phyloP scores from a whole-genome alignment of 768 basidiomycete species.

The Strobilomyces dryophilus region DNA sequence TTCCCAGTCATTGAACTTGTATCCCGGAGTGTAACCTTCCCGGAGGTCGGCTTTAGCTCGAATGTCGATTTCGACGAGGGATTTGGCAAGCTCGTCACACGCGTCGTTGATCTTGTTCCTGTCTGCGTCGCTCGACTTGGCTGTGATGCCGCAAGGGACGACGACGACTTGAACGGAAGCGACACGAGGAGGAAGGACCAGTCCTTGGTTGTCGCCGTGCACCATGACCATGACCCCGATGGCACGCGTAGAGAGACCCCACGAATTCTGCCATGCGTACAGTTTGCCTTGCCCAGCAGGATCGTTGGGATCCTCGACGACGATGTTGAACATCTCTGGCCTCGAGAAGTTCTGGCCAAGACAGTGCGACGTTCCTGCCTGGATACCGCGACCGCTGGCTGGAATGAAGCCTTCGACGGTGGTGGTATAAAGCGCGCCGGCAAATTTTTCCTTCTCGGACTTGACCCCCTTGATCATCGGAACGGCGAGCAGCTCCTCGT shows the following conservation, averaged over 20 bases:
- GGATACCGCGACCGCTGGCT: slow-evolving; percentile 94
- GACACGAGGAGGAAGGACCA: slow-evolving; percentile 96
- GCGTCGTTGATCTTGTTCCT: slow-evolving; percentile 68
- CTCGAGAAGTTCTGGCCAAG: slow-evolving; percentile 98
- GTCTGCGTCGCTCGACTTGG: slow-evolving; percentile 67
- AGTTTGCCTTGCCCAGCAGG: slow-evolving; percentile 61
- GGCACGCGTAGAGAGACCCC: slow-evolving; percentile 94
- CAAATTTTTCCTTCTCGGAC: slow-evolving; percentile 99
- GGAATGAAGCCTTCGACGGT: slow-evolving; percentile 98
- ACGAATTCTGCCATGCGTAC: slow-evolving; percentile 97
- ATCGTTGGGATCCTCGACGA: slow-evolving; percentile 90
- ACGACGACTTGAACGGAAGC: slow-evolving; percentile 89
- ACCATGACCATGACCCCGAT: slow-evolving; percentile 99
- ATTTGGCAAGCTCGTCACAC: slow-evolving; percentile 73
- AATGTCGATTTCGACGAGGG: slow-evolving; percentile 67
- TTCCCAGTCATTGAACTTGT: slow-evolving; percentile 99
- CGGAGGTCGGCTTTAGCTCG: slow-evolving; percentile 87
- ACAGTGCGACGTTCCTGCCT: slow-evolving; percentile 96
- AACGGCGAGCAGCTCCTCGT: slow-evolving; percentile 95
- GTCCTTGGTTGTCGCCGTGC: slow-evolving; percentile 95
- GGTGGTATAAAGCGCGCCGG: slow-evolving; percentile 96
- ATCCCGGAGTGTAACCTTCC: slow-evolving; percentile 97
- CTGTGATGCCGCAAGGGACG: slow-evolving; percentile 93
- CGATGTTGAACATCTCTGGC: slow-evolving; percentile 96
- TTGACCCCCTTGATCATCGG: slow-evolving; percentile 97